Evolutionary conservation across 768 basidiomycete genomes (phyloP).

Genomic region (Leucocoprinus birnbaumii): DNA sequence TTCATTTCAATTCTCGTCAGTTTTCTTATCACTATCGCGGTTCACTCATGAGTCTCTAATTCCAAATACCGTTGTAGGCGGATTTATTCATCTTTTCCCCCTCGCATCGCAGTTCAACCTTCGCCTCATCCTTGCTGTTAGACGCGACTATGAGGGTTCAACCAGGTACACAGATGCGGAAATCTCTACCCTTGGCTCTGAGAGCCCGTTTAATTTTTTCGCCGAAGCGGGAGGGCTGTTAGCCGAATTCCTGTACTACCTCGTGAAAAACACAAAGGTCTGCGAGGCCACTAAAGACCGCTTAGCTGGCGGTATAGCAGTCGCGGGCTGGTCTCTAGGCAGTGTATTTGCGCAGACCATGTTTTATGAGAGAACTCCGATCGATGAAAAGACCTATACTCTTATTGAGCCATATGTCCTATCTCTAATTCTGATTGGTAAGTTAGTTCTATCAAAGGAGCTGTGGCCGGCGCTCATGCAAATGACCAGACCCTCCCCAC

Average conservation of each 20-base stretch:
- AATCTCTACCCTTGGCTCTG: not conserved
- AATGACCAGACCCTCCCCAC: not conserved
- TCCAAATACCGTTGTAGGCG: not conserved
- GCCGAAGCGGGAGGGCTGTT: not conserved
- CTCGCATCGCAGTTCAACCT: not conserved
- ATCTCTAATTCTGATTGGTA: not conserved
- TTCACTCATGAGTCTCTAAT: not conserved
- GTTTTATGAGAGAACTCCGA: not conserved
- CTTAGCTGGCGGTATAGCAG: not conserved
- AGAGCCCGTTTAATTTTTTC: not conserved
- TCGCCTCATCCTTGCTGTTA: not conserved
- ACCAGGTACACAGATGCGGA: not conserved
- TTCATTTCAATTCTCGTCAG: too few relatives aligned
- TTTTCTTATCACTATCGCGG: too few relatives aligned
- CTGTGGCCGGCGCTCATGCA: not conserved
- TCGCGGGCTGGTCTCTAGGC: slow-evolving; percentile 8
- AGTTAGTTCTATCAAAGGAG: not conserved
- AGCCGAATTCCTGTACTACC: not conserved
- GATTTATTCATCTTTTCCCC: not conserved
- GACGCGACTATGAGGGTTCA: slow-evolving; percentile 6
- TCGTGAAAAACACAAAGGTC: not conserved
- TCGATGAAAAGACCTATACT: not conserved
- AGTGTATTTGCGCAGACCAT: not conserved
- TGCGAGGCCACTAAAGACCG: not conserved
- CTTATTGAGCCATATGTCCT: slow-evolving; percentile 1